These are phyloP conservation scores for Pseudogymnoascus sp. DNA, from an alignment of 2,329 filamentous ascomycete species.

Conservation along the genomic window DNA sequence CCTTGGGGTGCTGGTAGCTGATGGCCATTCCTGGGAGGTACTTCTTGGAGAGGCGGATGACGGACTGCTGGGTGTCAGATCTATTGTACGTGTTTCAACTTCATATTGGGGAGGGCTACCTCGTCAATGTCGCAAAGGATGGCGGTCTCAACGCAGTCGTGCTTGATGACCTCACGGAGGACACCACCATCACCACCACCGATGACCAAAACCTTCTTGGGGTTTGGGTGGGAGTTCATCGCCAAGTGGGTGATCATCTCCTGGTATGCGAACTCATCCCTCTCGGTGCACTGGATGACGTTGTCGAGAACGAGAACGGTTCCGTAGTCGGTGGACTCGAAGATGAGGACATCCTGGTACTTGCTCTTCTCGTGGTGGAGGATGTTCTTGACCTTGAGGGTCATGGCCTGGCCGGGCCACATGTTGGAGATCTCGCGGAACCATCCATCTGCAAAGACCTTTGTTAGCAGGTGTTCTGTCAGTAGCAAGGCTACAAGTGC, in stretches of 20 bases:
- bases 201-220: slow-evolving; percentile 97
- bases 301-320: slow-evolving; percentile 96
- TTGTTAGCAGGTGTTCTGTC: slow-evolving; percentile 13
- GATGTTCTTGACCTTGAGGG: slow-evolving; percentile 92
- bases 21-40: slow-evolving; percentile 91
- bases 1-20: slow-evolving; percentile 89
- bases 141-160: slow-evolving; percentile 92
- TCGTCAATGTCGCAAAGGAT: slow-evolving; percentile 98
- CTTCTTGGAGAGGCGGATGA: slow-evolving; percentile 97
- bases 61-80: slow-evolving; percentile 48
- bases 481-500: slow-evolving; percentile 8
- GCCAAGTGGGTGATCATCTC: slow-evolving; percentile 99
- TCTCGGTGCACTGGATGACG: slow-evolving; percentile 97
- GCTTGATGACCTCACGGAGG: slow-evolving; percentile 97
- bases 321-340: slow-evolving; percentile 95
- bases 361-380: slow-evolving; percentile 98
- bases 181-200: slow-evolving; percentile 96
- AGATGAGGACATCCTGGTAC: slow-evolving; percentile 98
- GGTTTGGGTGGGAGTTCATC: slow-evolving; percentile 97
- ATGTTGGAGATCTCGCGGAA: slow-evolving; percentile 98
- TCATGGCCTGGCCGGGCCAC: slow-evolving; percentile 99
- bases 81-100: not conserved
- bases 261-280: slow-evolving; percentile 98
- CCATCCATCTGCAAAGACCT: slow-evolving; percentile 74
- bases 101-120: slow-evolving; percentile 35